A percentile compares a stretch with the other conserved stretches of the same genome.
Evolutionary conservation across 176 grass and related monocot species (phyloP).

Genomic region (Oryza coarctata): DNA sequence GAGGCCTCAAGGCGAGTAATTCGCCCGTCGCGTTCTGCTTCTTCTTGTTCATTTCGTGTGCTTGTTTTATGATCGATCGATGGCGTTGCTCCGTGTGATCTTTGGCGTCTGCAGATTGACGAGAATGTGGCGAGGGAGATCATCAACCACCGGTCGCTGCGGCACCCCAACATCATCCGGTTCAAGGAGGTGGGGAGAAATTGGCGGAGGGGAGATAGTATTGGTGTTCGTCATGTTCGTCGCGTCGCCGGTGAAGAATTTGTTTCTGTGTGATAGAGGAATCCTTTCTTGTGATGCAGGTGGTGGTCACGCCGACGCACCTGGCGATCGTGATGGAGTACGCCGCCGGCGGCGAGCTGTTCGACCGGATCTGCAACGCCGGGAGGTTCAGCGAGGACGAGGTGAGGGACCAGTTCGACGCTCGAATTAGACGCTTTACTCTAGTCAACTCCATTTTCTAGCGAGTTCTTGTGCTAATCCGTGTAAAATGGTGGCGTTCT

Average conservation of each 20-base stretch:
- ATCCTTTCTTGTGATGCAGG: slow-evolving; percentile 3
- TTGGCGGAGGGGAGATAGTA: not conserved
- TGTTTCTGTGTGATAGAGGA: not conserved
- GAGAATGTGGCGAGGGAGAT: slow-evolving; percentile 86
- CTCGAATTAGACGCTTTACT: not conserved
- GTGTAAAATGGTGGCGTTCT: not conserved
- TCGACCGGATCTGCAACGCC: slow-evolving; percentile 79
- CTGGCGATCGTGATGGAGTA: slow-evolving; percentile 90
- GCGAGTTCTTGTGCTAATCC: not conserved
- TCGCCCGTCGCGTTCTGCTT: not conserved
- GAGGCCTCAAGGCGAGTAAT: slow-evolving; percentile 58
- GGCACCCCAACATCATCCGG: slow-evolving; percentile 75
- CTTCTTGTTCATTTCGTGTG: not conserved
- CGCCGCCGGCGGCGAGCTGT: slow-evolving; percentile 71
- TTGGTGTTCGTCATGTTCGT: not conserved
- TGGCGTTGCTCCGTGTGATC: not conserved
- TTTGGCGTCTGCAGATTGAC: slow-evolving; percentile 47
- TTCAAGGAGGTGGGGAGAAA: slow-evolving; percentile 60
- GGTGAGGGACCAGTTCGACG: slow-evolving; percentile 24
- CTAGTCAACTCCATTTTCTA: not conserved
- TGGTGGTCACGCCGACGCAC: slow-evolving; percentile 70
- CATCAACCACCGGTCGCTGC: slow-evolving; percentile 72
- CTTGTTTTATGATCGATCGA: not conserved
- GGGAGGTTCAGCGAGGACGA: slow-evolving; percentile 78
- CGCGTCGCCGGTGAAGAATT: not conserved